Conservation (phyloP, 495 filamentous ascomycete species). For the Pyrenula massariospora region DNA sequence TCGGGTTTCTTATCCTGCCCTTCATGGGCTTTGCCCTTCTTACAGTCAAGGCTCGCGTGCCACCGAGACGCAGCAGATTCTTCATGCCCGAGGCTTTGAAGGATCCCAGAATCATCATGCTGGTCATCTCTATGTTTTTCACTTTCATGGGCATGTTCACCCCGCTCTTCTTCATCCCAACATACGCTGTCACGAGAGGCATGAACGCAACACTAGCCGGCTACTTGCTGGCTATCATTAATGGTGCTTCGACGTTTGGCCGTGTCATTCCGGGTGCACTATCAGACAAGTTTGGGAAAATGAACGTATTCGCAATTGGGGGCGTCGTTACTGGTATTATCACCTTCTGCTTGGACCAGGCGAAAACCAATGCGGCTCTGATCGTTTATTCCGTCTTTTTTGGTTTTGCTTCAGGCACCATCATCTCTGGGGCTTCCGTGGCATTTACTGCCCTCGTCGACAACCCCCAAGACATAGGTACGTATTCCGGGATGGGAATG, state of each 20-base stretch:
- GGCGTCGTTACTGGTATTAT: constrained; percentile 17
- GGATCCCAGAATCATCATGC: constrained; percentile 7
- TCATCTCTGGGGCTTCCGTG: constrained; percentile 31
- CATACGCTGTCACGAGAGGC: constrained; percentile 39
- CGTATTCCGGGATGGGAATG: constrained; percentile 45
- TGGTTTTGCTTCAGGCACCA: constrained; percentile 24
- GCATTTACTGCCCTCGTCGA: constrained; percentile 27
- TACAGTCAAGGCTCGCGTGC: constrained; percentile 29
- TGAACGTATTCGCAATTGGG: constrained; percentile 29
- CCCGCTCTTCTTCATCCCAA: constrained; percentile 55
- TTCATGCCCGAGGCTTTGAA: constrained; percentile 28
- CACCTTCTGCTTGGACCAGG: constrained; percentile 15
- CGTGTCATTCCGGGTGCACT: constrained; percentile 43
- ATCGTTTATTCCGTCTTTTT: constrained; percentile 18
- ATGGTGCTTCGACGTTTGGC: constrained; percentile 46
- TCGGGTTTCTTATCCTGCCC: constrained; percentile 44
- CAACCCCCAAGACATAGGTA: constrained; percentile 34
- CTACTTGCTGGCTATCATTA: constrained; percentile 57
- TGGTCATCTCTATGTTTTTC: constrained; percentile 35
- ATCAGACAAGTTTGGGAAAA: constrained; percentile 38
- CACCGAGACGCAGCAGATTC: constrained; percentile 28
- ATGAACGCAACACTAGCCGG: constrained; percentile 40
- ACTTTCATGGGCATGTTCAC: constrained; percentile 57
- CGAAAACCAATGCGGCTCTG: constrained; percentile 14
- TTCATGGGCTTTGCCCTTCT: constrained; percentile 29